phyloP scores from a whole-genome alignment of 257 asterid genomes.

The Nicotiana attenuata region DNA sequence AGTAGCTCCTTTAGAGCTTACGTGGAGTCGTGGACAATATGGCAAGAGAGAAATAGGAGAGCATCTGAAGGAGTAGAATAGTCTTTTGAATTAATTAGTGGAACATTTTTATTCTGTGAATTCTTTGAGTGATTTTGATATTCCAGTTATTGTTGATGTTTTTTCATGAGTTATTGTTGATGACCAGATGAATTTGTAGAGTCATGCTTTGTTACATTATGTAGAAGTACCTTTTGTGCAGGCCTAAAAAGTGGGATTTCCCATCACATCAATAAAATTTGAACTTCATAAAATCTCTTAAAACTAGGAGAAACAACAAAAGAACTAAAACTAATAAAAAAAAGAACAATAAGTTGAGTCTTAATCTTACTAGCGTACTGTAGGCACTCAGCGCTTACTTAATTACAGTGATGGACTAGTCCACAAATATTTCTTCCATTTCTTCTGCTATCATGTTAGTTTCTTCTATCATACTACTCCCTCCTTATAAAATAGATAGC shows the following conservation, averaged over 20 bases:
- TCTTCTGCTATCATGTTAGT: constrained; percentile 3
- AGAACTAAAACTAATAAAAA: neutral
- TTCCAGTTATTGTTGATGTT: neutral
- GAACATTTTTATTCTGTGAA: neutral
- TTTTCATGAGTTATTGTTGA: neutral
- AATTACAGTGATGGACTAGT: neutral
- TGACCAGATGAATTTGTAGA: neutral
- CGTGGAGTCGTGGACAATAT: neutral
- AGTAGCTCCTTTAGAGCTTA: neutral
- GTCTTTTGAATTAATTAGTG: neutral
- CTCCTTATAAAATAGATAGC: neutral
- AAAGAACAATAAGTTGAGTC: neutral
- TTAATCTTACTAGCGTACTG: neutral
- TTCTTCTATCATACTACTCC: neutral
- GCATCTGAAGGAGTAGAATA: neutral
- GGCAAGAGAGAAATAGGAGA: neutral
- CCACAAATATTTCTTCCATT: neutral
- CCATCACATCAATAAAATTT: constrained; percentile 2
- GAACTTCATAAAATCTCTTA: neutral
- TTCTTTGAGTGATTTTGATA: neutral
- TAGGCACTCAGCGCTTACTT: neutral
- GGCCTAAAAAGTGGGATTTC: neutral
- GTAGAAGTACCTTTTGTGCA: neutral
- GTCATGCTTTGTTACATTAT: neutral
- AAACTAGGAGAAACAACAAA: neutral